Base-by-base conservation (phyloP, 2,329 filamentous ascomycete species). In the Cercospora zeina region DNA sequence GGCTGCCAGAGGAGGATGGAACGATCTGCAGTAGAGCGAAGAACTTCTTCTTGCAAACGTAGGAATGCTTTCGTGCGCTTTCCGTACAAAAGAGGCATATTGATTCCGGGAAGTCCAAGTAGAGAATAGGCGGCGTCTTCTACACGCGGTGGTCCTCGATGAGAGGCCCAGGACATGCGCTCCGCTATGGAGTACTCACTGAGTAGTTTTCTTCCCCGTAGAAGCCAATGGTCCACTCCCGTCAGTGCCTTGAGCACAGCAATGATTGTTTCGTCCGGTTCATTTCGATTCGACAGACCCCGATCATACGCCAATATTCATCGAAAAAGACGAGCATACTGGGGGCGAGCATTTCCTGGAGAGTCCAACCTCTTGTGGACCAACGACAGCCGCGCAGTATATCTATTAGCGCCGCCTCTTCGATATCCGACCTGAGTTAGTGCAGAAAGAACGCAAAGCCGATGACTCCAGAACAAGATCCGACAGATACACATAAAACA, bases 401-500 rank as follows among this genome's bases (percentile, higher is more conserved):
- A 14, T 9, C 27, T 36, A n/a, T n/a, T n/a, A n/a, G n/a, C n/a
- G n/a, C n/a, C n/a, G n/a, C n/a, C n/a, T n/a, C n/a, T n/a, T n/a
- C n/a, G n/a, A n/a, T n/a, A n/a, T n/a, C n/a, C n/a, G n/a, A n/a
- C n/a, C n/a, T n/a, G n/a, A n/a, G n/a, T n/a, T n/a, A n/a, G n/a
- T n/a, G n/a, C n/a, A n/a, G n/a, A n/a, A n/a, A n/a, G n/a, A n/a
- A n/a, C n/a, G n/a, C n/a, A n/a, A 10, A 14, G 6, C 14, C 13
- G 16, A n/a, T 9, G 5, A 34, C n/a, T 37, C n/a, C 37, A 58
- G 19, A 6, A 6, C 6, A 2, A 68, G 61, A 51, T 70, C 68
- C 1, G 56, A 11, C 3, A 70, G 50, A 31, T 67, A 67, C 5
- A 66, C 66, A 42, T 65, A 70, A 45, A 66, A 69, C 21, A 47